Base-by-base conservation (phyloP, 371 early-diverging fungal species). In the Mortierella sp. region DNA sequence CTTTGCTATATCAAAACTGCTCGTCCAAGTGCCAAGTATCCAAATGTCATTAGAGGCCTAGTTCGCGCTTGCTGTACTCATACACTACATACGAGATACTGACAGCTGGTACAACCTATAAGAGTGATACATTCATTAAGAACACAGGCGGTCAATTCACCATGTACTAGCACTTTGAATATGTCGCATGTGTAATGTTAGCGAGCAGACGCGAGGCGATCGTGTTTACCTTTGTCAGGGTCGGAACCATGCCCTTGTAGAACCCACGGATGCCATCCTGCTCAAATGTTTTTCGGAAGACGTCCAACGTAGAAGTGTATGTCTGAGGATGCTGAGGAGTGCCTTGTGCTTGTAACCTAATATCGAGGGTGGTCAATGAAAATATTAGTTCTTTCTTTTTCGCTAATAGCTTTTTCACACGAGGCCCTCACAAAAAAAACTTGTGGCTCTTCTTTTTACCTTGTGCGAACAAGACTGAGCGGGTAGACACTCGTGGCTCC, bases 341-440 rank as follows among this genome's bases (percentile, higher is more conserved):
- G 6, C 92, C 93, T 79, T 94, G 94, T 11, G 94, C 93, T 83
- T 94, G 93, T 59, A 94, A 75, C 72, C 94, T 92, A 71, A 19
- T 50, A 28, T 6, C 21, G 44, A 52, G 14, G 26, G 39, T 30
- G 31, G 28, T 19, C 26, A 26, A 52, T 19, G 31, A 51, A n/a
- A n/a, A 24, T 4, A n/a, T 7, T 27, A 5, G 28, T 49, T 24
- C 2, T 23, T 27, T 14, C 7, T 6, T 17, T 37, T 6, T n/a
- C 11, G 15, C 6, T n/a, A 14, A 2, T 23, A 8, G 4, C 46
- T n/a, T 19, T 3, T 23, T 15, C 50, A 27, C 47, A 50, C 15
- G 31, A 59, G n/a, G n/a, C n/a, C n/a, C n/a, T 50, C 44, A 48
- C 4, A 37, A 48, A 27, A 31, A 7, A 14, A 6, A 5, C 6